Base-by-base conservation (phyloP, 208 protist species). In the Phytomonas sp. region DNA sequence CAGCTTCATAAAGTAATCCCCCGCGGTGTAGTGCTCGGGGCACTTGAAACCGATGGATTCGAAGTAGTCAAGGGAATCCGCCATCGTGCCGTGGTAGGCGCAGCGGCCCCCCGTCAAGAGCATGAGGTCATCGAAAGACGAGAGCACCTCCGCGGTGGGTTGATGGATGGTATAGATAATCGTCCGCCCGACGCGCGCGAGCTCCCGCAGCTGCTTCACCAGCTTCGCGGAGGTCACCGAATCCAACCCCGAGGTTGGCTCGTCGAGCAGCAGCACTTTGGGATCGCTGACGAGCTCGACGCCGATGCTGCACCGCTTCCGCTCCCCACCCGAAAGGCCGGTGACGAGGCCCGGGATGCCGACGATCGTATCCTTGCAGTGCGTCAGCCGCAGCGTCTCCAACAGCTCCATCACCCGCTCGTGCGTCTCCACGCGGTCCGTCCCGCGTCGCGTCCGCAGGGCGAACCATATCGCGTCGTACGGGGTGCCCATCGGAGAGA, bases 161-260 rank as follows among this genome's bases (percentile, higher is more conserved):
- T 98, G 95, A 68, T 98, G 97, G 75, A 98, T 97, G 31, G 92
- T 98, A 72, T 85, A 89, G 32, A 98, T 83, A 23, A 98, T 79
- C 31, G 95, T 97, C 62, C 91, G 80, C 34, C 87, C 92, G 46
- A 69, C 72, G 60, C 73, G 80, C 30, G 93, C 77, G 53, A 98
- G 75, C 29, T 84, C 74, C 15, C 80, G 82, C 29, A 98, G 67
- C 51, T 87, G 76, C 37, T 91, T 74, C 33, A 96, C 85, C 31
- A 98, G 76, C 63, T 84, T 85, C 28, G 75, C 82, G 8, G 95
- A 94, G 28, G 80, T 94, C 37, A 88, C 74, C 5, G 88, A 88
- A 75, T 98, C 96, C 36, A 98, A 83, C 37, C 92, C 92, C 29
- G 84, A 89, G 17, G 90, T 96, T 31, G 92, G 91, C 80, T 97